Evolutionary conservation across 139 green algal species (phyloP).

Genomic region (Coccomyxa sp.): DNA sequence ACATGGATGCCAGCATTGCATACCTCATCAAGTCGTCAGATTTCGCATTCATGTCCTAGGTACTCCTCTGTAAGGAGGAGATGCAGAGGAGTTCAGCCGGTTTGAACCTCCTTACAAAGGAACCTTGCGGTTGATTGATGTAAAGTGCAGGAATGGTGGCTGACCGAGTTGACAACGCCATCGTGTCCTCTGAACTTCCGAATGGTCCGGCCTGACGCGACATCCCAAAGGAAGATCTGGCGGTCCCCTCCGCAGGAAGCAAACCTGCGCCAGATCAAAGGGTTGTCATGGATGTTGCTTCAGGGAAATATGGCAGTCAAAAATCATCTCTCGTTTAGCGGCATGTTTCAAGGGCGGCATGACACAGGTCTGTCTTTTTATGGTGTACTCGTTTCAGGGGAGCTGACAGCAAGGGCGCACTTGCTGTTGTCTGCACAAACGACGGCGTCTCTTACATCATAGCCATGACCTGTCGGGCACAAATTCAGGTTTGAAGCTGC

Average conservation of each 20-base stretch:
- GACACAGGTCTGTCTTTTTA: no score
- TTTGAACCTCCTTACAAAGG: no score
- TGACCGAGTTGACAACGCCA: slow-evolving; percentile 67
- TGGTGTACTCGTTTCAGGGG: background rate
- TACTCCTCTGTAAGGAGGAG: background rate
- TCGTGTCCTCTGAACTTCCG: slow-evolving; percentile 89
- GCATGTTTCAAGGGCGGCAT: no score
- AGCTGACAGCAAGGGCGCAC: slow-evolving; percentile 19
- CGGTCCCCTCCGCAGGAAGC: slow-evolving; percentile 83
- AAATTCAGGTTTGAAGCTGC: background rate
- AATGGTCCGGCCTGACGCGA: slow-evolving; percentile 72
- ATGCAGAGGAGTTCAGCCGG: background rate
- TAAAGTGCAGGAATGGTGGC: background rate
- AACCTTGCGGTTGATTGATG: no score
- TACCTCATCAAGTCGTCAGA: background rate
- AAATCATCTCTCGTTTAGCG: no score
- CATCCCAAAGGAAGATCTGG: slow-evolving; percentile 92
- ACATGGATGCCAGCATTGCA: background rate
- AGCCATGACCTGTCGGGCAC: slow-evolving; percentile 64
- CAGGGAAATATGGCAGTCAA: background rate
- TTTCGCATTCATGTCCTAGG: background rate
- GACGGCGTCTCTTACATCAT: slow-evolving; percentile 77
- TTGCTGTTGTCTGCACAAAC: slow-evolving; percentile 81
- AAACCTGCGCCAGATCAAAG: slow-evolving; percentile 42
- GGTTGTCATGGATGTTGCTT: background rate